Evolutionary conservation across 345 rosid genomes (phyloP).

Genomic region (Ceriops zippeliana): DNA sequence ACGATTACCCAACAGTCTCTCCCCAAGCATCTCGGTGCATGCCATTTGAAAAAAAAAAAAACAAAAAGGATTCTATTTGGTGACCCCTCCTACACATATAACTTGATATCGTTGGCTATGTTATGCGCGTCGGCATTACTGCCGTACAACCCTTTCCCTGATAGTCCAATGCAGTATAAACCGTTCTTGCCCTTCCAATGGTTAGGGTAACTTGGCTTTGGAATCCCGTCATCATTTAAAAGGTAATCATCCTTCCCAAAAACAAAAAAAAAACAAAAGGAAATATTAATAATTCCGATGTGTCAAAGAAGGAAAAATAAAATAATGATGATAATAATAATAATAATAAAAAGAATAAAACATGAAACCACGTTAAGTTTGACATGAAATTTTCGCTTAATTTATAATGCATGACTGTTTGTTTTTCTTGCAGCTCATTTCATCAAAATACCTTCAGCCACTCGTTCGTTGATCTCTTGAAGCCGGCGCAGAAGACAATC

Average conservation of each 20-base stretch:
- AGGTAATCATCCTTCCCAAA: slow-evolving; percentile 36
- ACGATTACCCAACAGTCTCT: too few species aligned
- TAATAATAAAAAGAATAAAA: neutral
- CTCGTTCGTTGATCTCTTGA: slow-evolving; percentile 35
- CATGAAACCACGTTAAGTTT: neutral
- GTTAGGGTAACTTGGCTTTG: slow-evolving; percentile 39
- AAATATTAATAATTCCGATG: too few species aligned
- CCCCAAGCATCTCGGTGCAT: too few species aligned
- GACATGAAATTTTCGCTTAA: neutral
- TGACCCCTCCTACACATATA: slow-evolving; percentile 9
- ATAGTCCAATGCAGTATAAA: slow-evolving; percentile 41
- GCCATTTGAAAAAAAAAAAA: too few species aligned
- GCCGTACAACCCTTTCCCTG: slow-evolving; percentile 44
- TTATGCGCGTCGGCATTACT: slow-evolving; percentile 34
- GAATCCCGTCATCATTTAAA: slow-evolving; percentile 40
- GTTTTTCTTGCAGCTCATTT: neutral
- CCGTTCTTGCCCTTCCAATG: slow-evolving; percentile 58
- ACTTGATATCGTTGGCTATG: slow-evolving; percentile 39
- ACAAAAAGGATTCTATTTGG: too few species aligned
- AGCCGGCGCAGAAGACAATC: slow-evolving; percentile 62
- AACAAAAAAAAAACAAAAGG: too few species aligned
- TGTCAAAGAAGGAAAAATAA: neutral
- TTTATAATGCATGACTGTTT: slow-evolving; percentile 6
- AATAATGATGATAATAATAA: too few species aligned
- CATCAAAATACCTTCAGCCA: slow-evolving; percentile 24